Percentiles rank a stretch among this genome's conserved stretches.
Evolutionary conservation across 352 stramenopile species (phyloP).

Genomic region (Globisporangium orthogonon): DNA sequence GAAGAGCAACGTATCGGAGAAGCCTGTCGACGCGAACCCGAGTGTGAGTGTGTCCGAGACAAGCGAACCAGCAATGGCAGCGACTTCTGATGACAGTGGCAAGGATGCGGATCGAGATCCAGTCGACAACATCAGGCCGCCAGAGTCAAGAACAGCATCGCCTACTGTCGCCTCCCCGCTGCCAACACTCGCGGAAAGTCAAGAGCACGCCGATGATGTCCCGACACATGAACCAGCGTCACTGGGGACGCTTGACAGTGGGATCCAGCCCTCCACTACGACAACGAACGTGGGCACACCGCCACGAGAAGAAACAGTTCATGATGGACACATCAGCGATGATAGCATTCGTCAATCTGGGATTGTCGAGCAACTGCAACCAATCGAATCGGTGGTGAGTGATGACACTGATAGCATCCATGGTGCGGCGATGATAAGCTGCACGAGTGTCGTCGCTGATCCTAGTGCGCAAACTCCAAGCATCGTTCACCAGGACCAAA

Average conservation of each 20-base stretch:
- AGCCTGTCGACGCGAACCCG: not conserved
- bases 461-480: not conserved
- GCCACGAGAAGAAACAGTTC: not conserved
- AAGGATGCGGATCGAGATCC: not conserved
- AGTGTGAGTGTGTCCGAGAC: not conserved
- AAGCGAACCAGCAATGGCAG: not conserved
- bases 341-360: not conserved
- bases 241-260: not conserved
- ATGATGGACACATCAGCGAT: not conserved
- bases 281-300: not conserved
- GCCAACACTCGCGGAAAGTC: not conserved
- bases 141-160: not conserved
- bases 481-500: not conserved
- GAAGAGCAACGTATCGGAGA: not conserved
- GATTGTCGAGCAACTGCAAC: not conserved
- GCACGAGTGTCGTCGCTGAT: not conserved
- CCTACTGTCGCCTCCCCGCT: not conserved
- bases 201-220: too few species aligned
- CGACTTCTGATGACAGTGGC: too few species aligned
- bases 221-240: too few species aligned
- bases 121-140: not conserved
- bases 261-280: not conserved
- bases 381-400: not conserved
- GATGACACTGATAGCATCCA: not conserved
- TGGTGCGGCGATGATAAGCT: not conserved